Base-by-base conservation (phyloP, 768 basidiomycete genomes). In the Austroboletus eburneus region DNA sequence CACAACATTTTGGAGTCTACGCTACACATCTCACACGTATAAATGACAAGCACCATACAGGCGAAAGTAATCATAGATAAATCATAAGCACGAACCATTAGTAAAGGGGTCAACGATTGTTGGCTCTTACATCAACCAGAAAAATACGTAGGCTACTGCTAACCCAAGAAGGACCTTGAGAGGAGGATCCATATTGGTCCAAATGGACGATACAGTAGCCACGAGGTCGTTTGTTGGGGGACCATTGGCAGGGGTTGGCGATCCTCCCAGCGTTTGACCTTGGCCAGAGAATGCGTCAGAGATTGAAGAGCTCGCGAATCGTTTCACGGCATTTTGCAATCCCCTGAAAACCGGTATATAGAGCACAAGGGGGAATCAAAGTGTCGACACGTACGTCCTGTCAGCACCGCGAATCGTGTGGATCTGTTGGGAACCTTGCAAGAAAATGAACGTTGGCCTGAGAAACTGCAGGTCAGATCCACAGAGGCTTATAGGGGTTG, bases 401-500 rank as follows among this genome's bases (percentile, higher is more conserved):
- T 91, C 71, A 12, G 88, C 88, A 5, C 90, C 90, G 43, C 74
- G 76, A 22, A 92, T 80, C 68, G 75, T 74, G 56, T 87, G 85
- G 18, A 91, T 76, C 59, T 87, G 80, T 2, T 70, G 71, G 32
- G 63, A 69, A 17, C 85, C 86, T 57, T 78, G 82, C 49, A 91
- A 57, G 62, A 92, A 89, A 27, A 91, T 61, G 52, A 91, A 91
- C 0, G 90, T 90, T 3, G 90, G 90, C 90, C 88, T 90, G 40
- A 18, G 42, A 17, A 33, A 16, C 13, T 23, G 20, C 10, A 23
- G 21, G 42, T 60, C 22, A 52, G 21, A 32, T 13, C 14, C 21
- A 10, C 9, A 1, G 14, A 33, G n/a, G 1, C 34, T 17, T 5
- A 40, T 23, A 40, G 16, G 30, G 25, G 12, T 52, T 46, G 23